Percentiles rank a stretch among this genome's conserved stretches.
Conservation (phyloP, 2,329 filamentous ascomycete species). For the Cladosporium colombiae region DNA sequence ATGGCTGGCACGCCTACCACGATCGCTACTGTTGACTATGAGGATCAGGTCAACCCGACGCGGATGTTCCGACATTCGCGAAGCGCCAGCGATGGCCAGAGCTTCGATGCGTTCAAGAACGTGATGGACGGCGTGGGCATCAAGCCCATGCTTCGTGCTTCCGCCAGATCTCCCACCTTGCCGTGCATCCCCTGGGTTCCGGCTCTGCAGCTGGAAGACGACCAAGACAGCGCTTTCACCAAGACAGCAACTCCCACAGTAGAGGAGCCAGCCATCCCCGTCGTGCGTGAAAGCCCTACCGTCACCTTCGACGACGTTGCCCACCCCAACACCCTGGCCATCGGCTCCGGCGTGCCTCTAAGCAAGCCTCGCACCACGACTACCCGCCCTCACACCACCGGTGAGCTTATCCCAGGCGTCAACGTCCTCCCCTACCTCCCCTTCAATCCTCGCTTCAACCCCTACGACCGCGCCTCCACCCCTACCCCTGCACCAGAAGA, state of each 20-base stretch:
- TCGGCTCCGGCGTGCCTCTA: neutral
- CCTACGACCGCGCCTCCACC: neutral
- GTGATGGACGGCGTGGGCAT: conserved; percentile 1
- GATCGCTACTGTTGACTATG: neutral
- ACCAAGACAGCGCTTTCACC: neutral
- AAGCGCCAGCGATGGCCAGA: neutral
- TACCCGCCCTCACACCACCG: conserved; percentile 13
- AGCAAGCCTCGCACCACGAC: neutral
- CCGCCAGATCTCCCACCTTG: neutral
- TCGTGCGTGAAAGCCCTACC: neutral
- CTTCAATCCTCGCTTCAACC: conserved; percentile 7
- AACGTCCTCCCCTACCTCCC: conserved; percentile 9
- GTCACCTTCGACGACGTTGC: neutral
- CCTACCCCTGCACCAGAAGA: neutral
- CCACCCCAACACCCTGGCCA: conserved; percentile 1
- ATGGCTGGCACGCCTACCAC: neutral
- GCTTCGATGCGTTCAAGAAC: conserved; percentile 11
- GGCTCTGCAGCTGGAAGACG: neutral
- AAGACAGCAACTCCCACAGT: neutral
- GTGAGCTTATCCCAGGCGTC: neutral
- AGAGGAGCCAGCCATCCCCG: neutral
- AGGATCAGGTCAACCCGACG: conserved; percentile 6
- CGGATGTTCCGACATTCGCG: neutral
- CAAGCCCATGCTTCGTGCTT: neutral
- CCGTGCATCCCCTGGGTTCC: neutral